Evolutionary conservation across 441 rosid genomes (phyloP).

Genomic region (Omphalea diandra): DNA sequence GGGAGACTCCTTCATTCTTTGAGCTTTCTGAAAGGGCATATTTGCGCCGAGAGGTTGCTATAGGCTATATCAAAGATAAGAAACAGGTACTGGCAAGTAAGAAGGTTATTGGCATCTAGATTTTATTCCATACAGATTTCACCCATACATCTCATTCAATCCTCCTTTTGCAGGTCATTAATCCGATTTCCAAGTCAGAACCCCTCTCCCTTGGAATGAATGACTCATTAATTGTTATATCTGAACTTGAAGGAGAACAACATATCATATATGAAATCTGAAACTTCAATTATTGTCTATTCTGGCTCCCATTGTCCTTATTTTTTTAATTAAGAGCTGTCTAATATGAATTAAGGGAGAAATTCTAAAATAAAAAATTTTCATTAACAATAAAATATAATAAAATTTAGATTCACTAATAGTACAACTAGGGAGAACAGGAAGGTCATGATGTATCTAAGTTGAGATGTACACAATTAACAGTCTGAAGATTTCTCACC

Average conservation of each 20-base stretch:
- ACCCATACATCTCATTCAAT: constrained; percentile 15
- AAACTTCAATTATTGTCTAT: not conserved
- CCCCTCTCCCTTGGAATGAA: constrained; percentile 52
- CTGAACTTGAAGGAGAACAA: constrained; percentile 92
- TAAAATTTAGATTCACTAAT: not conserved
- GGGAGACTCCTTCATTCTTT: constrained; percentile 77
- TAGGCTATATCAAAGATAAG: constrained; percentile 76
- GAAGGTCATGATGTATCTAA: not conserved
- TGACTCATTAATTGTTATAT: constrained; percentile 82
- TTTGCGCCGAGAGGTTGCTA: constrained; percentile 81
- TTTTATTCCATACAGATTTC: not conserved
- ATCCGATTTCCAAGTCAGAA: constrained; percentile 69
- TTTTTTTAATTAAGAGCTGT: constrained; percentile 18
- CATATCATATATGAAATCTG: constrained; percentile 35
- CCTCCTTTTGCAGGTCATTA: constrained; percentile 59
- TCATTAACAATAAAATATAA: not conserved
- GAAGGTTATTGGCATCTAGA: not conserved
- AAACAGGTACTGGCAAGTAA: constrained; percentile 72
- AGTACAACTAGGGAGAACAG: not conserved
- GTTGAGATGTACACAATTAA: not conserved
- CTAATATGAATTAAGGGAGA: not conserved
- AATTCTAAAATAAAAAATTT: not conserved
- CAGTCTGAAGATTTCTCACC: not conserved
- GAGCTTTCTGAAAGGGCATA: constrained; percentile 86
- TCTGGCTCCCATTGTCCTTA: constrained; percentile 13